phyloP scores from a whole-genome alignment of 768 basidiomycete genomes.

The Leccinum subgranulosum region DNA sequence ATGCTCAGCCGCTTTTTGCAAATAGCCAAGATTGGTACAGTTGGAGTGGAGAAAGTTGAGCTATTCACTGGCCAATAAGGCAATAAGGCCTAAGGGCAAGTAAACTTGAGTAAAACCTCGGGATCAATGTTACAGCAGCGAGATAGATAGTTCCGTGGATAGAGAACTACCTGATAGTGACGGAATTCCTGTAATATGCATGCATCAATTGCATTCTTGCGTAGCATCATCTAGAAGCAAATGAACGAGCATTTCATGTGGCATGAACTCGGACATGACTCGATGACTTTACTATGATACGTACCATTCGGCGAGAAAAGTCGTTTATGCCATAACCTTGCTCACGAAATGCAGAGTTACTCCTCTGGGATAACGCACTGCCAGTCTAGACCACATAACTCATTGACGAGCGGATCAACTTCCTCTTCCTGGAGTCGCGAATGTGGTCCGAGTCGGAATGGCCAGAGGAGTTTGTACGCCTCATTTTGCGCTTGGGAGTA shows the following conservation, averaged over 20 bases:
- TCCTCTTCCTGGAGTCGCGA: not conserved
- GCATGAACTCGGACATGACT: not conserved
- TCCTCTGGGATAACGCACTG: not conserved
- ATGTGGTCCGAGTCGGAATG: not conserved
- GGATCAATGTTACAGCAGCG: no score
- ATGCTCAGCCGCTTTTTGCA: no score
- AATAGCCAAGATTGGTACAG: no score
- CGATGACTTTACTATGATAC: not conserved
- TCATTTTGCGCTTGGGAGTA: not conserved
- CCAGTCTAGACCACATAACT: not conserved
- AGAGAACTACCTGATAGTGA: no score
- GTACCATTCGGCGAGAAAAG: not conserved
- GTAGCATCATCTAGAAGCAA: not conserved
- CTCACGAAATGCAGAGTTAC: not conserved
- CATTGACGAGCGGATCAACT: not conserved
- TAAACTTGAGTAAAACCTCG: no score
- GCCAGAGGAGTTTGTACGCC: not conserved
- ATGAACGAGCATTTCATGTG: not conserved
- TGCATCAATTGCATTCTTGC: not conserved
- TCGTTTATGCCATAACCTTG: not conserved
- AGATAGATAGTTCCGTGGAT: no score
- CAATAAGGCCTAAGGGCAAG: no score
- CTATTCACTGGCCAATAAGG: no score
- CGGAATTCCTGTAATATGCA: no score
- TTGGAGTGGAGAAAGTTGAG: no score